phyloP scores from a whole-genome alignment of 179 eudicot genomes.

The Spinacia oleracea region DNA sequence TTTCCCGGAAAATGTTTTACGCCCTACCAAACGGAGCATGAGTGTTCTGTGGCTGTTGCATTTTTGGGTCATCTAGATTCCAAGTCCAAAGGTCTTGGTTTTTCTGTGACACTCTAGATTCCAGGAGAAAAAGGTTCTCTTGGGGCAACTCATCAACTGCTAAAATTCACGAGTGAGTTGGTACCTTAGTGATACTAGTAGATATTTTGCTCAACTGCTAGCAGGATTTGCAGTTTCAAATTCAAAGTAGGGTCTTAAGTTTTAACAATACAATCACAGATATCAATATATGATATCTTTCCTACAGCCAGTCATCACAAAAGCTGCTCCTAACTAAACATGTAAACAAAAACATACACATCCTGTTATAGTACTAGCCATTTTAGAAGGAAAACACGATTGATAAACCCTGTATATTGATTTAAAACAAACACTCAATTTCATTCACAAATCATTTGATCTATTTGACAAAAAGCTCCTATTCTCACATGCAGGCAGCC shows the following conservation, averaged over 20 bases:
- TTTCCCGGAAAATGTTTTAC: too few species aligned
- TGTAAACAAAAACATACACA: background rate
- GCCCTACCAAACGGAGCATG: too few species aligned
- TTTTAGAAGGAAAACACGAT: background rate
- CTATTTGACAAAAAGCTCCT: background rate
- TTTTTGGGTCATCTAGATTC: background rate
- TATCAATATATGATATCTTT: background rate
- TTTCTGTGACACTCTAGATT: too few species aligned
- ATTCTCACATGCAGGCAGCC: constrained; percentile 6
- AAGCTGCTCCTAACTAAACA: background rate
- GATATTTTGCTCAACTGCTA: background rate
- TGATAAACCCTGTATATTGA: background rate
- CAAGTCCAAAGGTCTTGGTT: background rate
- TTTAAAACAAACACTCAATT: background rate
- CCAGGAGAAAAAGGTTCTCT: background rate
- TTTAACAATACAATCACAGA: too few species aligned
- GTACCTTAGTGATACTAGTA: background rate
- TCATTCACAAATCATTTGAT: background rate
- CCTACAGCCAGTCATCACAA: background rate
- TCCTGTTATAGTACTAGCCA: background rate
- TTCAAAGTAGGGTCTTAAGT: background rate
- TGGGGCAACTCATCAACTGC: too few species aligned
- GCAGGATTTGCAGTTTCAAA: constrained; percentile 10
- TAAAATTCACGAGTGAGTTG: background rate
- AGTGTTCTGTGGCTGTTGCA: background rate